phyloP scores from a whole-genome alignment of 2,329 filamentous ascomycete genomes.

The Stachybotrys echinatus region DNA sequence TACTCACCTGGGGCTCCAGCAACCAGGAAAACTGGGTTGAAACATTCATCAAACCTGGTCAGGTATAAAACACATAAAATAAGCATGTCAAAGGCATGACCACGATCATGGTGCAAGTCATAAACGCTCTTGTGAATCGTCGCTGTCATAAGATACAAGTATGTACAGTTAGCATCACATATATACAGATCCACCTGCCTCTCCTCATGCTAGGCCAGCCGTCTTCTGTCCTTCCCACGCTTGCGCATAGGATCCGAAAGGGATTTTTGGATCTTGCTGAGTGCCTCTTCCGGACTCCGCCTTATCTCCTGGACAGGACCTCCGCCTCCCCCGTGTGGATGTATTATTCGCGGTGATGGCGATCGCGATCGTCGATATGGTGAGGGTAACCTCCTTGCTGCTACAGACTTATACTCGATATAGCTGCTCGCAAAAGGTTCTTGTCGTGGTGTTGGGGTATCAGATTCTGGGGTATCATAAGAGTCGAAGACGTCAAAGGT shows the following conservation, averaged over 20 bases:
- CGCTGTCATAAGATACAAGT: conserved; percentile 30
- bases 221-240: conserved; percentile 34
- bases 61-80: not conserved
- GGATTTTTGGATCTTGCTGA: conserved; percentile 44
- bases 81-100: not conserved
- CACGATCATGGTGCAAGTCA: not conserved
- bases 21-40: not conserved
- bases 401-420: conserved; percentile 27
- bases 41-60: not conserved
- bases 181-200: conserved; percentile 31
- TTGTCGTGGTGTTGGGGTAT: conserved; percentile 38
- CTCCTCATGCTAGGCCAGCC: conserved; percentile 30
- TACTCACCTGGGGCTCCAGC: conserved; percentile 14
- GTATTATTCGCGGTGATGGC: conserved; percentile 28
- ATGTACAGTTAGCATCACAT: conserved; percentile 31
- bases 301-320: conserved; percentile 23
- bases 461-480: conserved; percentile 33
- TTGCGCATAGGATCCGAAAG: conserved; percentile 32
- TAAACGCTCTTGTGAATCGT: conserved; percentile 13
- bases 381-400: conserved; percentile 26
- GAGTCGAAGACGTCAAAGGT: conserved; percentile 26
- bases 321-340: conserved; percentile 20
- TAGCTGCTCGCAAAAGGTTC: conserved; percentile 27
- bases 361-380: conserved; percentile 25
- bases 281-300: conserved; percentile 40